phyloP scores from a whole-genome alignment of 2,329 filamentous ascomycete species.

The Fusarium falciforme region DNA sequence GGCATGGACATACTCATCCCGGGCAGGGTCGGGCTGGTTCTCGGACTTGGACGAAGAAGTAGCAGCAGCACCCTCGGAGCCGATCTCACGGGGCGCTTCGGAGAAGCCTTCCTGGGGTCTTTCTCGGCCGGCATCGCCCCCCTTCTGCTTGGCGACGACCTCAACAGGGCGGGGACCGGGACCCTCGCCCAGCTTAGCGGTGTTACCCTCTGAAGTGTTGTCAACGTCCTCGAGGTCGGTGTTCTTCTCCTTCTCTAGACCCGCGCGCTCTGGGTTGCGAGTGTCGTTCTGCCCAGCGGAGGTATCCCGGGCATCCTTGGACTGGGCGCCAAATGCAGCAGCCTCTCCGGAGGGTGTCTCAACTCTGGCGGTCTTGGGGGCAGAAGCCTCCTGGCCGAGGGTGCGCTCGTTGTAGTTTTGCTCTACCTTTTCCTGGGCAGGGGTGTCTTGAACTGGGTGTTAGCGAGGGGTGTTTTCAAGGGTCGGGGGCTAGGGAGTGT shows the following conservation, averaged over 20 bases:
- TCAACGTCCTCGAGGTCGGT: conserved; percentile 50
- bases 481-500: neutral
- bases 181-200: conserved; percentile 48
- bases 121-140: conserved; percentile 47
- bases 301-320: conserved; percentile 29
- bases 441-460: conserved; percentile 19
- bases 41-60: conserved; percentile 11
- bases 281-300: conserved; percentile 53
- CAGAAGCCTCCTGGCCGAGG: conserved; percentile 10
- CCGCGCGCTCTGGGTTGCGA: conserved; percentile 51
- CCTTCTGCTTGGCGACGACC: conserved; percentile 50
- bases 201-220: conserved; percentile 37
- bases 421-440: conserved; percentile 34
- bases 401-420: conserved; percentile 22
- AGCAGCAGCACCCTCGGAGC: conserved; percentile 16
- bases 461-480: neutral
- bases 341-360: neutral
- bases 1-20: conserved; percentile 67
- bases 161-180: conserved; percentile 45
- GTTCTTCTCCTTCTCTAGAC: conserved; percentile 43
- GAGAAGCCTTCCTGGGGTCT: conserved; percentile 13
- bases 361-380: conserved; percentile 3
- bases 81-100: conserved; percentile 14
- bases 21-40: conserved; percentile 60
- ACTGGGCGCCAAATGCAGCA: conserved; percentile 2